Percentiles rank a stretch among this genome's conserved stretches.
phyloP scores from a whole-genome alignment of 2,329 filamentous ascomycete species.

The Rachicladosporium sp. region DNA sequence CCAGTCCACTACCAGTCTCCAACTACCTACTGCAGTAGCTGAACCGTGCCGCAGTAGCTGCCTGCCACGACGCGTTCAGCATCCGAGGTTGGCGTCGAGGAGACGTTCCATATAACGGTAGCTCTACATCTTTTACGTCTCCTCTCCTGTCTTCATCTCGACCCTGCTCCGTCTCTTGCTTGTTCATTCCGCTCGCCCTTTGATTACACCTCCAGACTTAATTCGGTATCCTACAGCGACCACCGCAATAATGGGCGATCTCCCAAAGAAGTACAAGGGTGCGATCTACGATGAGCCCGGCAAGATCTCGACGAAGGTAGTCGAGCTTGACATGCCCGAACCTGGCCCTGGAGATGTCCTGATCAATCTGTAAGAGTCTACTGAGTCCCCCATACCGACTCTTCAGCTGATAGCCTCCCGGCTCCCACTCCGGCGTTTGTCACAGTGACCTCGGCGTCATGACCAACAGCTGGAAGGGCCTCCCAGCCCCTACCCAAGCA shows the following conservation, averaged over 20 bases:
- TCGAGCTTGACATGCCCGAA: conserved; percentile 51
- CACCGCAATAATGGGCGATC: not conserved
- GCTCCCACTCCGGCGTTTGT: conserved; percentile 52
- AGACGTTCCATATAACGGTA: too few species aligned
- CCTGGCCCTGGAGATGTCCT: conserved; percentile 51
- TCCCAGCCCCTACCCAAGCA: conserved; percentile 46
- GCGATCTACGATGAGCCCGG: conserved; percentile 53
- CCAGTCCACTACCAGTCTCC: too few species aligned
- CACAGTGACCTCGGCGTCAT: conserved; percentile 49
- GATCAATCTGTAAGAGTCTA: conserved; percentile 41
- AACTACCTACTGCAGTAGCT: too few species aligned
- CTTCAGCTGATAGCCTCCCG: conserved; percentile 11
- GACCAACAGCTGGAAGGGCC: conserved; percentile 39
- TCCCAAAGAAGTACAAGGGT: conserved; percentile 45
- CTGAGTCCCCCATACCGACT: not conserved
- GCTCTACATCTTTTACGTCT: too few species aligned
- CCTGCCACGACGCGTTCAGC: too few species aligned
- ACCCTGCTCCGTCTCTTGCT: too few species aligned
- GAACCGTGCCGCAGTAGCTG: too few species aligned
- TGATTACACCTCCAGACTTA: too few species aligned
- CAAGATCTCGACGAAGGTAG: conserved; percentile 50
- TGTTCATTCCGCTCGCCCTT: too few species aligned
- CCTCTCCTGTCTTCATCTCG: too few species aligned
- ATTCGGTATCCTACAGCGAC: too few species aligned
- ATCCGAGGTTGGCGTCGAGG: too few species aligned